Conservation (phyloP, 768 basidiomycete genomes). For the Termitomyces eurrhizus region DNA sequence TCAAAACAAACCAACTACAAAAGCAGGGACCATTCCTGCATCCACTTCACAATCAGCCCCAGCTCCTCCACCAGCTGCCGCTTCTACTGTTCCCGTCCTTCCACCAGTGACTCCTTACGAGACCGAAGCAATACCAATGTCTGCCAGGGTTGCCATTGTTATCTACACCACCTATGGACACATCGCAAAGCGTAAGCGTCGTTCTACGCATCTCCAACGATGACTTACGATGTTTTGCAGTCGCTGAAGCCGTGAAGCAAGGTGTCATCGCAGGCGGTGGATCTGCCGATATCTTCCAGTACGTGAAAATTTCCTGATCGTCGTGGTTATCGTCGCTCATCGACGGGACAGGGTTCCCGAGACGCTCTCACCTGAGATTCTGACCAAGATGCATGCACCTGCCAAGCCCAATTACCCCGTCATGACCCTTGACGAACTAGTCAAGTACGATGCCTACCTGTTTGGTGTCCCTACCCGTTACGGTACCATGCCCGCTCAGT, state of each 20-base stretch:
- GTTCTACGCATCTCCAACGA: not conserved
- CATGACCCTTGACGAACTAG: slow-evolving; percentile 49
- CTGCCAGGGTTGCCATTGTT: slow-evolving; percentile 51
- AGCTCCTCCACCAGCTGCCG: slow-evolving; percentile 1
- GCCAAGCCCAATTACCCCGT: slow-evolving; percentile 73
- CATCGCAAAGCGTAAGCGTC: slow-evolving; percentile 55
- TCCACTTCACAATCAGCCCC: slow-evolving; percentile 7
- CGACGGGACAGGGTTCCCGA: slow-evolving; percentile 56
- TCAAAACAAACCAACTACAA: slow-evolving; percentile 24
- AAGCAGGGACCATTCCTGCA: slow-evolving; percentile 16
- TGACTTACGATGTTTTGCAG: slow-evolving; percentile 30
- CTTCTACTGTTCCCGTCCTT: slow-evolving; percentile 12
- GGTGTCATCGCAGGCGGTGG: slow-evolving; percentile 51
- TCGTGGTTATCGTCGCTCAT: not conserved
- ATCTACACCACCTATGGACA: slow-evolving; percentile 78
- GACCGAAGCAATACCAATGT: slow-evolving; percentile 3
- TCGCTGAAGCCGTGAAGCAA: slow-evolving; percentile 51
- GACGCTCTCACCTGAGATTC: slow-evolving; percentile 68
- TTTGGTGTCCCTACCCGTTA: slow-evolving; percentile 80
- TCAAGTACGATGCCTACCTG: slow-evolving; percentile 65
- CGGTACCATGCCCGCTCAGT: slow-evolving; percentile 77
- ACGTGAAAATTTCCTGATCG: slow-evolving; percentile 17
- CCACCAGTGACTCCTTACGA: slow-evolving; percentile 14
- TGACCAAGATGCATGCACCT: slow-evolving; percentile 60
- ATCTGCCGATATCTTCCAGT: slow-evolving; percentile 51